Evolutionary conservation across 2,329 filamentous ascomycete species (phyloP).

Genomic region (Cercospora canescens): DNA sequence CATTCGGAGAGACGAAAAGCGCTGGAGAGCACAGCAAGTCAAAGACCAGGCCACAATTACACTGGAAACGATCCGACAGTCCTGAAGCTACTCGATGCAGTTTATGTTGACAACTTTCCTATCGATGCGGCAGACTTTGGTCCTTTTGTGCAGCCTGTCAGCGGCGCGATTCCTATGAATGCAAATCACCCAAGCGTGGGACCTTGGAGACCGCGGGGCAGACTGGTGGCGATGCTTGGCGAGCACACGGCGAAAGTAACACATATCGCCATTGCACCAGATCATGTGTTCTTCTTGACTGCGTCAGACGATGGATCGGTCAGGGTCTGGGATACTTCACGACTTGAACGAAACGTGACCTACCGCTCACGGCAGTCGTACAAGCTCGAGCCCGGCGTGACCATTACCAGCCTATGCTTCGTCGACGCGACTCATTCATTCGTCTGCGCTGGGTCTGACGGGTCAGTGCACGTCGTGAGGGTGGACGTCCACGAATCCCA

Average conservation of each 20-base stretch:
- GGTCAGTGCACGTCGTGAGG: constrained; percentile 85
- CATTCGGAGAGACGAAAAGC: constrained; percentile 24
- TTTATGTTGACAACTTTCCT: constrained; percentile 70
- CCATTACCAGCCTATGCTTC: constrained; percentile 82
- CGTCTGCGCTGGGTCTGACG: constrained; percentile 84
- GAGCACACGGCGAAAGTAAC: constrained; percentile 85
- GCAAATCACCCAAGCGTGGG: constrained; percentile 45
- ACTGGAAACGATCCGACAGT: constrained; percentile 70
- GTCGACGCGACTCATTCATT: constrained; percentile 94
- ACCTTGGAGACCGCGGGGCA: constrained; percentile 81
- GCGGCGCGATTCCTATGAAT: constrained; percentile 46
- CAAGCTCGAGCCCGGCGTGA: constrained; percentile 68
- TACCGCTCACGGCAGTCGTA: constrained; percentile 86
- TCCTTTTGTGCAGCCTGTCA: constrained; percentile 71
- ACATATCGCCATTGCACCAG: constrained; percentile 77
- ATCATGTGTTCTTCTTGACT: constrained; percentile 93
- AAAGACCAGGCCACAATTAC: constrained; percentile 67
- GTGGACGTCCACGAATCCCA: constrained; percentile 65
- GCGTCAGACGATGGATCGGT: constrained; percentile 88
- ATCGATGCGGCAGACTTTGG: constrained; percentile 68
- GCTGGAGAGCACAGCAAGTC: constrained; percentile 21
- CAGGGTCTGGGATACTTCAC: constrained; percentile 88
- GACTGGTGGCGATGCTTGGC: constrained; percentile 81
- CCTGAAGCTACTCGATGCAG: constrained; percentile 71
- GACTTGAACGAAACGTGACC: constrained; percentile 81